These are phyloP conservation scores for Piper longum DNA, from an alignment of 164 flowering plant genomes.

Conservation along the genomic window DNA sequence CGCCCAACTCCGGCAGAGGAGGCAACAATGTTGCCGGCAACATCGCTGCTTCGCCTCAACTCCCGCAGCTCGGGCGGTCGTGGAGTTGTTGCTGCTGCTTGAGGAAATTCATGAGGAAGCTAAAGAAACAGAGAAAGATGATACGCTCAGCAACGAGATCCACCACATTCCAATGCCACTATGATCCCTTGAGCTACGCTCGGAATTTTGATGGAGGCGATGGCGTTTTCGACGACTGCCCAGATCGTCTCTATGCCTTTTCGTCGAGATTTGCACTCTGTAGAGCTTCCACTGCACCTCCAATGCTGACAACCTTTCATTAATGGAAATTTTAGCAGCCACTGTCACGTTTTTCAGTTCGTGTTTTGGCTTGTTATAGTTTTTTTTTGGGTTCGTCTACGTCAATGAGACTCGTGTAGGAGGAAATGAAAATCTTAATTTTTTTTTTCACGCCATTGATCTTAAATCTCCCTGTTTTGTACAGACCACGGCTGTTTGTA, in stretches of 20 bases:
- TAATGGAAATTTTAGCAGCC: background rate
- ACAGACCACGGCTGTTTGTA: too few relatives aligned
- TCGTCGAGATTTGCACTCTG: conserved; percentile 39
- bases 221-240: conserved; percentile 22
- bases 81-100: conserved; percentile 9
- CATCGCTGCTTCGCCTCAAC: conserved; percentile 1
- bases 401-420: too few relatives aligned
- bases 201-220: conserved; percentile 42
- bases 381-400: too few relatives aligned
- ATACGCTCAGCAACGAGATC: conserved; percentile 10
- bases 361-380: too few relatives aligned
- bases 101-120: conserved; percentile 26
- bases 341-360: background rate
- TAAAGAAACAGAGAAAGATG: conserved; percentile 27
- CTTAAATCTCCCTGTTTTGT: too few relatives aligned
- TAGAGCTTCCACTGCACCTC: conserved; percentile 6
- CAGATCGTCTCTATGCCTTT: conserved; percentile 26
- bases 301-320: conserved; percentile 8
- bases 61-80: background rate
- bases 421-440: too few relatives aligned
- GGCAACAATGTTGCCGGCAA: conserved; percentile 2
- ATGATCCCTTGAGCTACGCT: conserved; percentile 52
- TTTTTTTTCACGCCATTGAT: too few relatives aligned
- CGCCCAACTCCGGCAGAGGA: conserved; percentile 6
- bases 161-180: conserved; percentile 32